phyloP scores from a whole-genome alignment of 2,329 filamentous ascomycete species.

The Phaeomoniella chlamydospora region DNA sequence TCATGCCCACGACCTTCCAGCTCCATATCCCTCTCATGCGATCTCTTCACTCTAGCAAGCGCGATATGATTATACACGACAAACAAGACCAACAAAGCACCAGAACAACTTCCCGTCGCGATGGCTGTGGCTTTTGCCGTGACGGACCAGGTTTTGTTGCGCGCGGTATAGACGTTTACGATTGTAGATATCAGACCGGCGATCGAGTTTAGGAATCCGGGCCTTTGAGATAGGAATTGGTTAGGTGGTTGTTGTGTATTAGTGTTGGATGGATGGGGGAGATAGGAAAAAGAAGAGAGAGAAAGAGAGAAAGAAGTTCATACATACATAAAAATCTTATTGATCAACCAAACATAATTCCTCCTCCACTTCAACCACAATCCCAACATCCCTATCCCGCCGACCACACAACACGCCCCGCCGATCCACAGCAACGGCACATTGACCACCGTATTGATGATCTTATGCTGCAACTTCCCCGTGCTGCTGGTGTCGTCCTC shows the following conservation, averaged over 20 bases:
- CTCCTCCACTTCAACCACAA: slow-evolving; percentile 29
- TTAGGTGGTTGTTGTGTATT: background rate
- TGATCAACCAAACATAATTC: slow-evolving; percentile 42
- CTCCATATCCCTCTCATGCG: slow-evolving; percentile 16
- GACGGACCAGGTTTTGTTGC: slow-evolving; percentile 15
- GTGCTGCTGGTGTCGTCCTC: slow-evolving; percentile 13
- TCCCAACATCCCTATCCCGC: slow-evolving; percentile 24
- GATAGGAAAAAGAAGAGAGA: no score
- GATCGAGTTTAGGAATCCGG: slow-evolving; percentile 28
- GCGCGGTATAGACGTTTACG: slow-evolving; percentile 29
- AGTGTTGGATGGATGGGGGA: no score
- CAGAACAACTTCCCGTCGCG: slow-evolving; percentile 10
- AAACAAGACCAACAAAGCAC: slow-evolving; percentile 13
- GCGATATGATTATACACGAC: slow-evolving; percentile 22
- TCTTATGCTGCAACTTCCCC: slow-evolving; percentile 14
- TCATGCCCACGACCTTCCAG: slow-evolving; percentile 6
- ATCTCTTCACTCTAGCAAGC: slow-evolving; percentile 16
- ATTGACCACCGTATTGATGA: slow-evolving; percentile 19
- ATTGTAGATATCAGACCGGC: slow-evolving; percentile 36
- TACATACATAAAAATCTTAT: slow-evolving; percentile 31
- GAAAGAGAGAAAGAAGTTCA: slow-evolving; percentile 6
- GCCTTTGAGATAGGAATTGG: slow-evolving; percentile 9
- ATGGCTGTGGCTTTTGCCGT: slow-evolving; percentile 15
- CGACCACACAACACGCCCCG: slow-evolving; percentile 26
- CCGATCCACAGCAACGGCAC: slow-evolving; percentile 30